Base-by-base conservation (phyloP, 2,329 filamentous ascomycete species). In the Microcyclospora tardicrescens region DNA sequence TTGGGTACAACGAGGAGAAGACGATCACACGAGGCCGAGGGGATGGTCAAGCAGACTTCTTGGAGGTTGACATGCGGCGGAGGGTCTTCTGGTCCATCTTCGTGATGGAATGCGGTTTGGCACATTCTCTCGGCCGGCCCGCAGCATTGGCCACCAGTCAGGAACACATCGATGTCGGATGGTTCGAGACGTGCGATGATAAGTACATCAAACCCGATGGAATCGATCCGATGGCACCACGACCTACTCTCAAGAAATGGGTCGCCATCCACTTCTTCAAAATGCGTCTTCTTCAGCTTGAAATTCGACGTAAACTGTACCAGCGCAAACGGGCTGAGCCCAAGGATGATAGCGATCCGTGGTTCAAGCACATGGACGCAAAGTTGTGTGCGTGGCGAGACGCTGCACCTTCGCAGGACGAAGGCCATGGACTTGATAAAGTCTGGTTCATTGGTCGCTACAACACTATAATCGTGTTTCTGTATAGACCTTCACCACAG, bases 251-350 rank as follows among this genome's bases (percentile, higher is more conserved):
- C 48, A 84, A 83, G 55, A 98, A 98, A 59, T 75, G 84, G 51
- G 79, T 93, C 16, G 80, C 85, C 2, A 86, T 95, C 44, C 89
- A 98, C 58, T 91, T 93, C 52, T 86, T 86, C 66, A 89, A 84
- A 56, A 93, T 95, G 84, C 73, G 85, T 39, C 62, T 93, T 41
- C 67, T 87, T 10, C 87, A 95, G 57, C 76, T 87, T 11, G 89
- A 96, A 60, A 91, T 95, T 33, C 73, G 86, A 41, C 75, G 86
- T 41, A 80, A 78, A 6, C 67, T 96, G 1, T 96, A 98, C 57
- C 80, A 93, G 50, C 81, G 79, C 59, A 91, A 91, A 60, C 73
- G 80, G 33, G 64, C 76, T 0, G 79, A 84, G 36, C 87, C 89
- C 0, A 75, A 74, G 38, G 75, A 81, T 54, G 85, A 94, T 52